Evolutionary conservation across 768 basidiomycete genomes (phyloP).

Genomic region (Hemileccinum impolitum): DNA sequence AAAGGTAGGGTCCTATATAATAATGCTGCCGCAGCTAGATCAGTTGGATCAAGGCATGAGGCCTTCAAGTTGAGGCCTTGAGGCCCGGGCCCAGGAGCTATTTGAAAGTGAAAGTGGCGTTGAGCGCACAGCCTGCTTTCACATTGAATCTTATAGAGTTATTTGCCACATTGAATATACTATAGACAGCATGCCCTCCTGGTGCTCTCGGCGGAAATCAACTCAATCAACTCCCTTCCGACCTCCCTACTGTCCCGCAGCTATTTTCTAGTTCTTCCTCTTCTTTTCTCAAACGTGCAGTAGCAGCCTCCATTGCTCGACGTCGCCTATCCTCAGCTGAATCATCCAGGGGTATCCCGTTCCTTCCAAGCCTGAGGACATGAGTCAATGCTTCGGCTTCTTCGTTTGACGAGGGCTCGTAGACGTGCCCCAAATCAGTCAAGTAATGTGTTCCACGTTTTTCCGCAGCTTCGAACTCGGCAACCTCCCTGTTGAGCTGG

Average conservation of each 20-base stretch:
- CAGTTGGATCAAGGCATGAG: too few species aligned
- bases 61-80: too few species aligned
- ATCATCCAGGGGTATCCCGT: constrained; percentile 31
- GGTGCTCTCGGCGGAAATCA: too few species aligned
- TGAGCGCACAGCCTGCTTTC: too few species aligned
- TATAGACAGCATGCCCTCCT: too few species aligned
- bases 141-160: too few species aligned
- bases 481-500: constrained; percentile 67
- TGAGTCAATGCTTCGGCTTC: constrained; percentile 53
- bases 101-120: too few species aligned
- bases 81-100: too few species aligned
- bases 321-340: constrained; percentile 56
- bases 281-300: constrained; percentile 54
- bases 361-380: constrained; percentile 59
- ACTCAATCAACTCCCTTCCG: background rate
- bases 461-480: constrained; percentile 57
- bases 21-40: too few species aligned
- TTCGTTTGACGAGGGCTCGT: constrained; percentile 52
- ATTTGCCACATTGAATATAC: too few species aligned
- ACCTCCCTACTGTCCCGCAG: constrained; percentile 52
- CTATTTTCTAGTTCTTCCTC: constrained; percentile 71
- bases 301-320: constrained; percentile 57
- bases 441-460: constrained; percentile 55
- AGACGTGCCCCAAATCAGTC: constrained; percentile 32
- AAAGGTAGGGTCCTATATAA: too few species aligned